Evolutionary conservation across 2,329 filamentous ascomycete genomes (phyloP), one percentile per base, ranked within the genome.

Genomic region (Daldinia eschscholtzii): DNA sequence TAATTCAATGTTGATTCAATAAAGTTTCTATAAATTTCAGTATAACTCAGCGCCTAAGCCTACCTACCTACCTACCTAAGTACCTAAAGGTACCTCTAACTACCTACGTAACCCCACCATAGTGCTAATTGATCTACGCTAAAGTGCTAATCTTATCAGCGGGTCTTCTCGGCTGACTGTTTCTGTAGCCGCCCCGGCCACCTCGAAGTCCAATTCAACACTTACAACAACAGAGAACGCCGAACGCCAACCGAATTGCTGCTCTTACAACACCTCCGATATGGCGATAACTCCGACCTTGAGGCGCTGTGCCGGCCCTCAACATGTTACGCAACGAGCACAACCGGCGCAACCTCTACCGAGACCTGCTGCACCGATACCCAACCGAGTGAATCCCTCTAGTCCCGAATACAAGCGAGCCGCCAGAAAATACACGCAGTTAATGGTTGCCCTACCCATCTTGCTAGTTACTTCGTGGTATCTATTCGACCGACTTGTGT

Each of bases 401-500:
- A 81, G 80, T 63, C 76, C 79, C 41, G 81, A 82, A 48, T 79
- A 79, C 62, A 78, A 75, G 50, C 72, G 74, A 41, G 81, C 83
- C 33, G 80, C 82, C 61, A 76, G 83, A 65, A 83, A 81, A 72
- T 87, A 84, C 80, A 77, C 81, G 2, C 77, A 79, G 23, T 68
- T 81, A 6, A 84, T 89, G 71, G 81, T 88, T 61, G 85, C 84
- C 26, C 72, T 87, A 77, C 87, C 87, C 1, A 83, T 89, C 35
- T 72, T 88, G 4, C 67, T 88, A 13, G 86, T 89, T 57, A 86
- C 85, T 28, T 87, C 86, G 23, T 88, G 86, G 68, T 83, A 82
- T 58, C 74, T 89, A 2, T 88, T 85, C 76, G 82, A 87, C 57
- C 73, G 77, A 44, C 73, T 78, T 20, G 71, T 58, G 15, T 60